Conservation (phyloP, 2,329 filamentous ascomycete genomes). For the Exserohilum turcica region DNA sequence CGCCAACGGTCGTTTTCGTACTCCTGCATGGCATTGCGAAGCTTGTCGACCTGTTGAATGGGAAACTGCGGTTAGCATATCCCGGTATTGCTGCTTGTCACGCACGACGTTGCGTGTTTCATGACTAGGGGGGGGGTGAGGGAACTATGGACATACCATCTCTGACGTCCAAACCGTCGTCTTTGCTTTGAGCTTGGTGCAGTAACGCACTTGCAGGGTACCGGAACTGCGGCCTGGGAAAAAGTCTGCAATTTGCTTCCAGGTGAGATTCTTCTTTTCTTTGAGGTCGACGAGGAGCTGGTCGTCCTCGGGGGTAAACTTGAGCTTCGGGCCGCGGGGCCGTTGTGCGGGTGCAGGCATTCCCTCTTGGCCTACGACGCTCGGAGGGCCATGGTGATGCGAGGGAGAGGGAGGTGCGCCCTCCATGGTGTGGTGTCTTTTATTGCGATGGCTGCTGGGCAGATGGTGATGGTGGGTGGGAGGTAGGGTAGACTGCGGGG, state of each 20-base stretch:
- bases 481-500: slow-evolving; percentile 33
- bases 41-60: slow-evolving; percentile 69
- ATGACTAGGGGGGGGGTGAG: slow-evolving; percentile 14
- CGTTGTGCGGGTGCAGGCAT: slow-evolving; percentile 84
- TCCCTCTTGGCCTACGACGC: slow-evolving; percentile 81
- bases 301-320: slow-evolving; percentile 93
- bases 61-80: slow-evolving; percentile 42
- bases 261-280: slow-evolving; percentile 91
- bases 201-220: slow-evolving; percentile 91
- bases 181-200: slow-evolving; percentile 92
- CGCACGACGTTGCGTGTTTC: slow-evolving; percentile 46
- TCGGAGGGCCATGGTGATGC: slow-evolving; percentile 69
- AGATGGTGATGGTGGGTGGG: slow-evolving; percentile 76
- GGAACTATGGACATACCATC: slow-evolving; percentile 66
- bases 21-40: slow-evolving; percentile 76
- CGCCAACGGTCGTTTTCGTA: slow-evolving; percentile 94
- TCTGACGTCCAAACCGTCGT: slow-evolving; percentile 93
- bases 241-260: slow-evolving; percentile 97
- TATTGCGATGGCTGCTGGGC: slow-evolving; percentile 70
- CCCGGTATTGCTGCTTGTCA: slow-evolving; percentile 32
- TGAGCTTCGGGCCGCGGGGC: slow-evolving; percentile 86
- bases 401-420: slow-evolving; percentile 44
- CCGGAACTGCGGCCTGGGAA: slow-evolving; percentile 90
- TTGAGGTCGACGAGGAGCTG: slow-evolving; percentile 86
- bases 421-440: slow-evolving; percentile 64